Percentiles rank a stretch among this genome's conserved stretches.
Evolutionary conservation across 495 filamentous ascomycete species (phyloP).

Genomic region (Penicillium macrosclerotiorum): DNA sequence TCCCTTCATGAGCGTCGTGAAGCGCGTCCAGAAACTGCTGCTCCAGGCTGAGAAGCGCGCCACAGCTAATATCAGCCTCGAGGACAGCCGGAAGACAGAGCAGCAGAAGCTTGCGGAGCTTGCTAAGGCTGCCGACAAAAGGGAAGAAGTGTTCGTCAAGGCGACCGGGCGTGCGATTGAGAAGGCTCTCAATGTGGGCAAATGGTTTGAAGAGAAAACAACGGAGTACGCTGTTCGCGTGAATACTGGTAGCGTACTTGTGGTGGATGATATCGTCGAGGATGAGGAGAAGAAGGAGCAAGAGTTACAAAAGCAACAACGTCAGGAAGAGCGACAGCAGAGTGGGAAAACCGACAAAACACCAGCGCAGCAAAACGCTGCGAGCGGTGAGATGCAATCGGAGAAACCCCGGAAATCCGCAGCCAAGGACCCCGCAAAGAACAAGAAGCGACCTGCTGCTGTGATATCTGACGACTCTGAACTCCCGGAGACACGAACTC

Average conservation of each 20-base stretch:
- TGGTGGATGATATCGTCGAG: constrained; percentile 69
- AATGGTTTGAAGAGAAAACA: constrained; percentile 59
- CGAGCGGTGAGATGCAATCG: too few species aligned
- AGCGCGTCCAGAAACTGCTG: constrained; percentile 75
- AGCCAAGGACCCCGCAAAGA: constrained; percentile 34
- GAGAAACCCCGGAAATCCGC: constrained; percentile 1
- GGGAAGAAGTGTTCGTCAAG: constrained; percentile 68
- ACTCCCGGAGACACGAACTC: constrained; percentile 56
- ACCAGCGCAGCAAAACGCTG: neutral
- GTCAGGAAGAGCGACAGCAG: constrained; percentile 12
- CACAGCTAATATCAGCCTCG: constrained; percentile 38
- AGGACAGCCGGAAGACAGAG: constrained; percentile 41
- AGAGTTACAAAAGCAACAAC: constrained; percentile 21
- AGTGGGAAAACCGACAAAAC: neutral
- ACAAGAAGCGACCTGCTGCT: constrained; percentile 32
- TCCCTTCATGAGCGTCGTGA: constrained; percentile 78
- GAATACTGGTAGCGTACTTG: constrained; percentile 62
- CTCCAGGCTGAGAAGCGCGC: constrained; percentile 59
- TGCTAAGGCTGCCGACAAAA: constrained; percentile 36
- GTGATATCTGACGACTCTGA: constrained; percentile 46
- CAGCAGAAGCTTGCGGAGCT: constrained; percentile 34
- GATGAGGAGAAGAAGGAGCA: constrained; percentile 29
- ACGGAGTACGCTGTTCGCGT: constrained; percentile 54
- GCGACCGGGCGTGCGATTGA: constrained; percentile 79
- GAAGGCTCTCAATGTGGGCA: constrained; percentile 61